These are phyloP conservation scores for Lumnitzera racemosa DNA, from an alignment of 345 rosid genomes.

Conservation along the genomic window DNA sequence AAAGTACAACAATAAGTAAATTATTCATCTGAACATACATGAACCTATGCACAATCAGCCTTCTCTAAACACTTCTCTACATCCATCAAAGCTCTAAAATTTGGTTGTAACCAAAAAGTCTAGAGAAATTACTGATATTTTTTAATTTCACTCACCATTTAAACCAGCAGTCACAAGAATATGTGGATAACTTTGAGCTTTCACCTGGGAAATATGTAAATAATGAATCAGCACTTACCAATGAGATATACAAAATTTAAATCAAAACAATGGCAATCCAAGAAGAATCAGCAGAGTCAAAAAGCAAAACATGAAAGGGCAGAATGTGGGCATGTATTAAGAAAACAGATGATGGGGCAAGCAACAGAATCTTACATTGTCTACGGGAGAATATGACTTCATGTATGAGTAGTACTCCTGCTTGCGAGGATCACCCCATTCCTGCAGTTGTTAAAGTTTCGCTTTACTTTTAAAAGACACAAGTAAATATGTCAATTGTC, in stretches of 20 bases:
- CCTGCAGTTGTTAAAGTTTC: slow-evolving; percentile 31
- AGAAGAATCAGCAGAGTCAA: not conserved
- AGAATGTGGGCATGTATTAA: not conserved
- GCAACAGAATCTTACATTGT: slow-evolving; percentile 44
- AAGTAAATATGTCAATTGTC: too few species aligned
- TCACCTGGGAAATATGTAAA: slow-evolving; percentile 39
- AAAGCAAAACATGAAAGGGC: not conserved
- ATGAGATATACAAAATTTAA: not conserved
- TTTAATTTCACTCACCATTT: slow-evolving; percentile 43
- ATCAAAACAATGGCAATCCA: too few species aligned
- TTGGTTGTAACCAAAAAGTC: too few species aligned
- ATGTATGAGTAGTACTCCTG: slow-evolving; percentile 80
- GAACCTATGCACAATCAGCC: too few species aligned
- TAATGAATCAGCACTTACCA: not conserved
- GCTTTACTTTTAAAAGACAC: too few species aligned
- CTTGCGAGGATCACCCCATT: slow-evolving; percentile 97
- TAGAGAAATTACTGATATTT: not conserved
- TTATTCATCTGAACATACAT: too few species aligned
- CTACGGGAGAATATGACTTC: slow-evolving; percentile 96
- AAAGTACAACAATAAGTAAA: not conserved
- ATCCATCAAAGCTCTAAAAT: too few species aligned
- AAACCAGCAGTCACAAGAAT: slow-evolving; percentile 85
- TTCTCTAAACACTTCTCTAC: too few species aligned
- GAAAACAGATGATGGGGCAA: not conserved
- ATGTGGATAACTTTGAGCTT: slow-evolving; percentile 67